Evolutionary conservation across 2,329 filamentous ascomycete genomes (phyloP).

Genomic region (Aspergillus novofumigatus): DNA sequence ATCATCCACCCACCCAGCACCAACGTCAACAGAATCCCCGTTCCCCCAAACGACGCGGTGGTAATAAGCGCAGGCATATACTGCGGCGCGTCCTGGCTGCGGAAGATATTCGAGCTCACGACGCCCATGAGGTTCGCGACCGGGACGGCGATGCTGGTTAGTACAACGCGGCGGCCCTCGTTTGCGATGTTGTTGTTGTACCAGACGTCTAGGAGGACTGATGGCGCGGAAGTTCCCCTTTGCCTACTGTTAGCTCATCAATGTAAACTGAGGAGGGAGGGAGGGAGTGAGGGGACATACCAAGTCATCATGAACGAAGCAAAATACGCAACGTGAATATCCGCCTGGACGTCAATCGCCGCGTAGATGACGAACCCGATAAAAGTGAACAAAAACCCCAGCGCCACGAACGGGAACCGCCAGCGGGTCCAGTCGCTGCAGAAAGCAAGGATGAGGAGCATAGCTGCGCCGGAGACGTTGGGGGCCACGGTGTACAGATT

Average conservation of each 20-base stretch:
- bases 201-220: conserved; percentile 62
- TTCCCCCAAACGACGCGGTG: conserved; percentile 49
- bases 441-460: conserved; percentile 70
- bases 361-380: conserved; percentile 76
- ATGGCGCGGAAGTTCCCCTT: conserved; percentile 67
- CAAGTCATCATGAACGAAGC: conserved; percentile 80
- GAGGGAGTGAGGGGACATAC: too few species aligned
- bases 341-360: conserved; percentile 57
- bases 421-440: conserved; percentile 61
- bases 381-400: conserved; percentile 71
- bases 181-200: conserved; percentile 82
- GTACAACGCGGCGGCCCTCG: conserved; percentile 65
- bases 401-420: conserved; percentile 68
- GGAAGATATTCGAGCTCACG: conserved; percentile 65
- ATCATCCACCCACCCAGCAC: conserved; percentile 60
- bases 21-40: conserved; percentile 53
- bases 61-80: conserved; percentile 64
- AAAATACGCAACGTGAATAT: conserved; percentile 66
- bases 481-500: conserved; percentile 81
- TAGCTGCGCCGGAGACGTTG: conserved; percentile 67
- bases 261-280: too few species aligned
- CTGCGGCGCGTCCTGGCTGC: conserved; percentile 58
- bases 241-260: too few species aligned
- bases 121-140: conserved; percentile 74
- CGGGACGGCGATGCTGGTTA: conserved; percentile 70